Base-by-base conservation (phyloP, 805 yeast species). In the Myxozyma nipponensis region DNA sequence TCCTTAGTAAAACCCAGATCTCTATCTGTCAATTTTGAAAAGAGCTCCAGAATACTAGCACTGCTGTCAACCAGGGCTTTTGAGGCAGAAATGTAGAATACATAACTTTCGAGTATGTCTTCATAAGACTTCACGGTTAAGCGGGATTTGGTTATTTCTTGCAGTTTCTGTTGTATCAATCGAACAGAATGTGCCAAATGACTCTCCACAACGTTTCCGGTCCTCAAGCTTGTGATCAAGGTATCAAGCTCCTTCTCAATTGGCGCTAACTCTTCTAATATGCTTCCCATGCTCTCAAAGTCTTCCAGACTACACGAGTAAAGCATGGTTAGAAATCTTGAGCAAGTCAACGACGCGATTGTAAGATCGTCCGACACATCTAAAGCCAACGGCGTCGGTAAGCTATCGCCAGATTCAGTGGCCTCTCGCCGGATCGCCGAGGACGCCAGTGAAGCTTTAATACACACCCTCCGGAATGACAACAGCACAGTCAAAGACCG, bases 251-350 rank as follows among this genome's bases (percentile, higher is more conserved):
- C 13, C 13, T 28, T 7, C 17, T 53, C 54, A 4, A 46, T 21
- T 17, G 44, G 39, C 10, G 23, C 25, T 9, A 49, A 36, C 15
- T 46, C 51, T 19, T 32, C 40, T 7, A 39, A 7, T n/a, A 46
- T 35, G 9, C 46, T 42, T 3, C 58, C 58, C 39, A 32, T 47
- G 21, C 21, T 30, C 19, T 51, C 56, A 47, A 54, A 54, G 35
- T 54, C 53, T 15, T 30, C 15, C 4, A 51, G 39, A 9, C 40
- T 36, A 24, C 50, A 47, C 6, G 34, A n/a, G n/a, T 40, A 34
- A 45, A 54, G 47, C 13, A 40, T 43, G 5, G 47, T 21, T 3
- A 37, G 21, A 26, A 50, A 44, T 4, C 39, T 50, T 25, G 39
- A 22, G 30, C 45, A 22, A 6, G 24, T 10, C 17, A 39, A 32